Conservation (phyloP, 768 basidiomycete genomes). For the Lactifluus pinguis region DNA sequence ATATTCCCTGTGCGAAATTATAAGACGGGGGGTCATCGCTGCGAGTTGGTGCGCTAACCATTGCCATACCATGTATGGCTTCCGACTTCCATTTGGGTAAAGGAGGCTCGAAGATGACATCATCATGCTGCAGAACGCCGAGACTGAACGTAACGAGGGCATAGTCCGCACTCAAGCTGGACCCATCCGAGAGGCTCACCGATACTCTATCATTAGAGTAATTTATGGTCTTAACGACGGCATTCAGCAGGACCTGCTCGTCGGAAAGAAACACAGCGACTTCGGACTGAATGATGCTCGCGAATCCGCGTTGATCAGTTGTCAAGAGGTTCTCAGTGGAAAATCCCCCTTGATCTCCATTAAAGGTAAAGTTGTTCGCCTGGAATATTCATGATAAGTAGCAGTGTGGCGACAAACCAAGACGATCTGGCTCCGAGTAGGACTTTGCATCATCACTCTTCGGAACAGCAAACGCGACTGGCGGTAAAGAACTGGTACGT, state of each 20-base stretch:
- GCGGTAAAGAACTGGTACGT: constrained; percentile 17
- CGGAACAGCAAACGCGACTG: constrained; percentile 23
- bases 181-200: constrained; percentile 39
- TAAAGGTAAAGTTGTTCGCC: constrained; percentile 57
- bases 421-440: constrained; percentile 30
- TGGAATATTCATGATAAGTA: constrained; percentile 23
- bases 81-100: constrained; percentile 56
- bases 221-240: constrained; percentile 40
- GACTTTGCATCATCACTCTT: constrained; percentile 21
- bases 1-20: constrained; percentile 34
- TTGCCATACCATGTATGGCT: constrained; percentile 51
- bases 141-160: constrained; percentile 61
- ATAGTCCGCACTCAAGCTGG: constrained; percentile 42
- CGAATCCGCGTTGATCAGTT: constrained; percentile 57
- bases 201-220: constrained; percentile 38
- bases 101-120: constrained; percentile 46
- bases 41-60: constrained; percentile 31
- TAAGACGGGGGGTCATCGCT: neutral
- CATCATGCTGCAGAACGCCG: constrained; percentile 58
- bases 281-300: constrained; percentile 45
- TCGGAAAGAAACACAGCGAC: constrained; percentile 45
- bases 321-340: constrained; percentile 44
- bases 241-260: constrained; percentile 39
- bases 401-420: constrained; percentile 32
- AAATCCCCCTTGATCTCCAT: constrained; percentile 46